phyloP scores from a whole-genome alignment of 495 filamentous ascomycete genomes.

The Hypoxylon rickii region DNA sequence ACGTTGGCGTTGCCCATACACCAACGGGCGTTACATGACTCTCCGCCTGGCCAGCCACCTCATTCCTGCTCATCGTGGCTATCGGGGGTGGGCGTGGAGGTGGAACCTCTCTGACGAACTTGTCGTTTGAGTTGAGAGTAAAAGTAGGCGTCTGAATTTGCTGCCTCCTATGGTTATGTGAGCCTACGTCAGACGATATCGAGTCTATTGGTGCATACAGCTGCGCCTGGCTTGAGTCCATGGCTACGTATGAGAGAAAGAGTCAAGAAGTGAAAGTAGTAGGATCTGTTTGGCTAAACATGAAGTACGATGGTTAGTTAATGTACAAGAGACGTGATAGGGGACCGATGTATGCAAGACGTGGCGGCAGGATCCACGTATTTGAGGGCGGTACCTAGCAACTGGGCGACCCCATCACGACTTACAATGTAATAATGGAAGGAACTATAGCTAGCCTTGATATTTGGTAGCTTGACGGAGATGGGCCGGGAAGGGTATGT shows the following conservation, averaged over 20 bases:
- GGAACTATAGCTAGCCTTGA: constrained; percentile 34
- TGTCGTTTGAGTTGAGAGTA: constrained; percentile 44
- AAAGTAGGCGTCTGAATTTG: constrained; percentile 50
- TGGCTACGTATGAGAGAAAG: constrained; percentile 31
- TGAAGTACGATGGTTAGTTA: constrained; percentile 19
- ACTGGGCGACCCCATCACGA: constrained; percentile 35
- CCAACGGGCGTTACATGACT: constrained; percentile 44
- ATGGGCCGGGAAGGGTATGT: too few species aligned
- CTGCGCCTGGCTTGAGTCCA: constrained; percentile 49
- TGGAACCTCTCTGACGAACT: constrained; percentile 45
- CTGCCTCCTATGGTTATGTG: constrained; percentile 45
- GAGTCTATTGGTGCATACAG: constrained; percentile 41
- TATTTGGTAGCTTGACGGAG: constrained; percentile 21
- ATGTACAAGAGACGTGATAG: constrained; percentile 17
- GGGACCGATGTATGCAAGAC: constrained; percentile 13
- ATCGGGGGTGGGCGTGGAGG: constrained; percentile 42
- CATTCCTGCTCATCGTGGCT: constrained; percentile 48
- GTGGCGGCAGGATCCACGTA: neutral
- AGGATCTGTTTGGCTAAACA: constrained; percentile 44
- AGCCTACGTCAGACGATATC: constrained; percentile 31
- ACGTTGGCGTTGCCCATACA: constrained; percentile 50
- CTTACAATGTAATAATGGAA: constrained; percentile 47
- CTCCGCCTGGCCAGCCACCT: constrained; percentile 45
- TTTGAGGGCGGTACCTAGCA: constrained; percentile 27
- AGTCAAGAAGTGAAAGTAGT: constrained; percentile 35